Evolutionary conservation across 1,139 yeast genomes (phyloP).

Genomic region (Kluyveromyces marxianus): DNA sequence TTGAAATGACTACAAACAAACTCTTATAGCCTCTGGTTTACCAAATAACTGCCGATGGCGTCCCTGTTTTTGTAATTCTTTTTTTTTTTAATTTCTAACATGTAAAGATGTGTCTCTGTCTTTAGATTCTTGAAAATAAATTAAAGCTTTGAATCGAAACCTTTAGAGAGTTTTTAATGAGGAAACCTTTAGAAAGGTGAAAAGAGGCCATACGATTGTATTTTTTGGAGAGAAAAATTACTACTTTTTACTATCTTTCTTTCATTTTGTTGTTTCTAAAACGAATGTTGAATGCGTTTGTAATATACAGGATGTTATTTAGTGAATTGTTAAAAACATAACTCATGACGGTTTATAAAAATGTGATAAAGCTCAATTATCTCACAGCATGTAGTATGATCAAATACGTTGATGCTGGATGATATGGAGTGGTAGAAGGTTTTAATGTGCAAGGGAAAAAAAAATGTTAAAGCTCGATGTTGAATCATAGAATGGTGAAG

Average conservation of each 20-base stretch:
- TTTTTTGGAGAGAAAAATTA: no score
- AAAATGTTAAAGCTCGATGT: slow-evolving; percentile 20
- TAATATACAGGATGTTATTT: slow-evolving; percentile 18
- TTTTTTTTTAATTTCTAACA: not conserved
- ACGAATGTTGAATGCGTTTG: slow-evolving; percentile 33
- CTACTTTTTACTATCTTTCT: no score
- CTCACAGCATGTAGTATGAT: no score
- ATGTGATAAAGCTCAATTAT: no score
- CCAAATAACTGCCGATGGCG: no score
- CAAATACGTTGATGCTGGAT: no score
- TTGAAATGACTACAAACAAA: no score
- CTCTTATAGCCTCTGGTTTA: no score
- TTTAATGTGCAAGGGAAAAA: slow-evolving; percentile 9
- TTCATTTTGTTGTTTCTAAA: slow-evolving; percentile 5
- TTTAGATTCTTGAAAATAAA: no score
- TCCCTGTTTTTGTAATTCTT: not conserved
- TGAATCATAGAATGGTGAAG: slow-evolving; percentile 15
- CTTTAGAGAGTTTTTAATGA: not conserved
- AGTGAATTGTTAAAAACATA: slow-evolving; percentile 4
- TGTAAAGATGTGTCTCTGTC: not conserved
- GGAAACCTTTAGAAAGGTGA: not conserved
- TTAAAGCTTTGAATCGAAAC: not conserved
- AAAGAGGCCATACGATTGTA: no score
- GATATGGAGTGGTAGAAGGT: slow-evolving; percentile 9
- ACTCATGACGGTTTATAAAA: slow-evolving; percentile 9